A percentile compares a stretch with the other conserved stretches of the same genome.
Evolutionary conservation across 352 stramenopile genomes (phyloP).

Genomic region (Phytopythium sindhum): DNA sequence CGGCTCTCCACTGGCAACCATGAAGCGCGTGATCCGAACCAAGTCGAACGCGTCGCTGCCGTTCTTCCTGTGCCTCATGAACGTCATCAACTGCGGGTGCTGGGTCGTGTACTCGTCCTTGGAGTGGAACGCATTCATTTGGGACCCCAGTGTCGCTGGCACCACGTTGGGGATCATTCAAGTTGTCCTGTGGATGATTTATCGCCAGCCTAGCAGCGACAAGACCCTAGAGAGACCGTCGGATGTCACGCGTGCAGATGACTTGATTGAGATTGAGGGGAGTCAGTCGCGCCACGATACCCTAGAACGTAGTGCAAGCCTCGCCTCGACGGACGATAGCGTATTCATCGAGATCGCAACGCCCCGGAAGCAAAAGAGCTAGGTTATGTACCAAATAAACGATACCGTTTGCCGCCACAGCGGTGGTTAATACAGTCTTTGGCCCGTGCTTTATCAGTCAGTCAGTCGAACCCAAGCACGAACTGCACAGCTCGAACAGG

Average conservation of each 20-base stretch:
- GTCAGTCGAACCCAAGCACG: too few relatives aligned
- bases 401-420: not conserved
- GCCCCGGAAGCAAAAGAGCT: not conserved
- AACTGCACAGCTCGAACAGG: not conserved
- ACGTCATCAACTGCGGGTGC: constrained; percentile 37
- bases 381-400: not conserved
- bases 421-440: too few relatives aligned
- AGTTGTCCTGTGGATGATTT: constrained; percentile 1
- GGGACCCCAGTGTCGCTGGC: not conserved
- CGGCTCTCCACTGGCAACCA: constrained; percentile 29
- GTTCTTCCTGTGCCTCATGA: constrained; percentile 36
- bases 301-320: not conserved
- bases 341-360: not conserved
- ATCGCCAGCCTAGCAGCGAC: not conserved
- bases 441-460: too few relatives aligned
- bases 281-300: not conserved
- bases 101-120: constrained; percentile 28
- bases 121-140: constrained; percentile 2
- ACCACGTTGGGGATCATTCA: not conserved
- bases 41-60: constrained; percentile 45
- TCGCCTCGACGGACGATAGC: not conserved
- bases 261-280: not conserved
- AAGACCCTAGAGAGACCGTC: not conserved
- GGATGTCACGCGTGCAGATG: not conserved
- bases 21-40: constrained; percentile 33